These are phyloP conservation scores for Podospora australis DNA, from an alignment of 495 filamentous ascomycete genomes.

Conservation along the genomic window DNA sequence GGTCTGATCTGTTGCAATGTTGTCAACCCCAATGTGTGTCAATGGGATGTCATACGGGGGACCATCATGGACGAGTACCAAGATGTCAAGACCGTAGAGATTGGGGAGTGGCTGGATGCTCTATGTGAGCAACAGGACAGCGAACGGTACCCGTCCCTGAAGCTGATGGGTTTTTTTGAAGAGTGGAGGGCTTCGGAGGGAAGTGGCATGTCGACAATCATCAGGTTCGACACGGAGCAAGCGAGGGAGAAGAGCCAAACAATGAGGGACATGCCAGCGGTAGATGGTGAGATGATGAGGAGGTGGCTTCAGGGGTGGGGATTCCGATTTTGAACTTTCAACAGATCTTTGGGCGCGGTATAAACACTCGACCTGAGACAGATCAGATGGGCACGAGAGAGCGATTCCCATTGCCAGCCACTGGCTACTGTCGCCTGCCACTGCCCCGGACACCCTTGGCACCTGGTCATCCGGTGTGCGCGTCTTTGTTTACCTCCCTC, in stretches of 20 bases:
- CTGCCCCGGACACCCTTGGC: no score
- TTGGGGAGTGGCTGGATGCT: background rate
- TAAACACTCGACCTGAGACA: background rate
- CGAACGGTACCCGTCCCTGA: slow-evolving; percentile 1
- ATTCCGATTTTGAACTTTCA: background rate
- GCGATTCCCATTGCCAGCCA: no score
- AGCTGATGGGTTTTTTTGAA: slow-evolving; percentile 4
- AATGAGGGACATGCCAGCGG: background rate
- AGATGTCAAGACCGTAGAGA: background rate
- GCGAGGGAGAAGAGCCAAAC: background rate
- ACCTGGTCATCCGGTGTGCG: no score
- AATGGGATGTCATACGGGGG: background rate
- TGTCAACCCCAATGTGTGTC: background rate
- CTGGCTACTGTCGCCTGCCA: no score
- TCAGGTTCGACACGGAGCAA: background rate
- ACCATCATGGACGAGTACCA: background rate
- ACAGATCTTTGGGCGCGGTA: background rate
- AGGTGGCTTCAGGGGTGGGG: background rate
- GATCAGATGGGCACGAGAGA: no score
- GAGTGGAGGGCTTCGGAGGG: background rate
- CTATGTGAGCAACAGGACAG: background rate
- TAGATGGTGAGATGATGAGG: slow-evolving; percentile 1
- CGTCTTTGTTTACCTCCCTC: no score
- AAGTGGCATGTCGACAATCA: background rate
- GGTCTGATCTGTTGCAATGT: background rate